Percentiles rank a stretch among this genome's conserved stretches.
These are phyloP conservation scores for Odonthalia washingtoniensis DNA, from an alignment of 31 red algal genomes.

Conservation along the genomic window DNA sequence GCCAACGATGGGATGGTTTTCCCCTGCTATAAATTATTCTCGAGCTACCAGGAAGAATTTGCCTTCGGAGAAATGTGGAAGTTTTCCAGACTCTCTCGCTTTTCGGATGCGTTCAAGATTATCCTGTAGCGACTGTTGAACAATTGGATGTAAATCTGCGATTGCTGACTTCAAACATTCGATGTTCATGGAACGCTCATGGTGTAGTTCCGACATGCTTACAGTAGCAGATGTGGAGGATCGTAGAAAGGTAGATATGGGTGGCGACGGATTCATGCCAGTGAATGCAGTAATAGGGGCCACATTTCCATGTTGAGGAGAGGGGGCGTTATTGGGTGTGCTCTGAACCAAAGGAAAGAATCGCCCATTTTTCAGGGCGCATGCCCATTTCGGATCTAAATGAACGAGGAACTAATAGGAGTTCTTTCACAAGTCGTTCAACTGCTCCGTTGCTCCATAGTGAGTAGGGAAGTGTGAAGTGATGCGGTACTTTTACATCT, in stretches of 20 bases:
- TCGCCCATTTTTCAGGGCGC: conserved; percentile 13
- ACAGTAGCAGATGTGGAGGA: no score
- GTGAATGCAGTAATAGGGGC: not conserved
- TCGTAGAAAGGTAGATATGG: not conserved
- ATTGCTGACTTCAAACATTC: no score
- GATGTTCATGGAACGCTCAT: no score
- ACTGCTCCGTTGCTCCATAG: conserved; percentile 21
- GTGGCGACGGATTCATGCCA: not conserved
- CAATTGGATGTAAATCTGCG: no score
- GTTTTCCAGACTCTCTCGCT: no score
- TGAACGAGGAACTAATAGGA: not conserved
- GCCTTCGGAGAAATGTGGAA: no score
- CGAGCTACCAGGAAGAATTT: not conserved
- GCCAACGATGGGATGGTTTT: not conserved
- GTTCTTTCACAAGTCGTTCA: not conserved
- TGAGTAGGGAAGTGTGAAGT: conserved; percentile 9
- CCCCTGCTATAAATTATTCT: not conserved
- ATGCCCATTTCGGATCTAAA: not conserved
- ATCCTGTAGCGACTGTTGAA: no score
- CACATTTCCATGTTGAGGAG: not conserved
- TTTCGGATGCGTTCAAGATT: no score
- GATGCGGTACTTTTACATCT: conserved; percentile 1
- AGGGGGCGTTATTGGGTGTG: conserved; percentile 10
- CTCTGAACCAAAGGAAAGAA: conserved; percentile 2
- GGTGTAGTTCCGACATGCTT: no score